These are phyloP conservation scores for Aspergillus ustus DNA, from an alignment of 2,329 filamentous ascomycete species.

Conservation along the genomic window DNA sequence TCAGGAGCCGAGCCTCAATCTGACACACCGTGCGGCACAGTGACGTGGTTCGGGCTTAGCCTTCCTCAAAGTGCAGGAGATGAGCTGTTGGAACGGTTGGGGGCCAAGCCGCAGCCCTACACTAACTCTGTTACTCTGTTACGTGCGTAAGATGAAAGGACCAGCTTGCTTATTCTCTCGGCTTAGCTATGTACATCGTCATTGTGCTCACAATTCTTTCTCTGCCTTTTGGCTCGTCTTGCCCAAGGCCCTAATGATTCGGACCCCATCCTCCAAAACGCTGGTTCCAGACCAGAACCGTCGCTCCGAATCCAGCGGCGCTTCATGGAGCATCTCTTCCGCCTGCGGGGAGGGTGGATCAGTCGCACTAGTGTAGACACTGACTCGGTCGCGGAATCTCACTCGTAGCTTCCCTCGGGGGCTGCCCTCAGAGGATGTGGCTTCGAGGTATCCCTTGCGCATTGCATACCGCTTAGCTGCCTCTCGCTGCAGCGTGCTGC, in stretches of 20 bases:
- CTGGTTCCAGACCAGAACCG: constrained; percentile 60
- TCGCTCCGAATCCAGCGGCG: constrained; percentile 47
- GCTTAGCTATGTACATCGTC: background rate
- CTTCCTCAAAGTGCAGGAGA: background rate
- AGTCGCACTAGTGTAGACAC: constrained; percentile 33
- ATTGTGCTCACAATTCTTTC: constrained; percentile 1
- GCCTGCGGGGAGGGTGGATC: constrained; percentile 27
- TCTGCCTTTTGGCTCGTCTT: background rate
- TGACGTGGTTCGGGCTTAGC: background rate
- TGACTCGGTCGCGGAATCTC: constrained; percentile 40
- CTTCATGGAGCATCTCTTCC: constrained; percentile 32
- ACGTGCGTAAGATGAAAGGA: too few relatives aligned
- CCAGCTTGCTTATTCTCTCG: background rate
- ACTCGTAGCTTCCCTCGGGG: constrained; percentile 31
- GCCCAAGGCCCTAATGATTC: constrained; percentile 53
- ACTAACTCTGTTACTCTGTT: background rate
- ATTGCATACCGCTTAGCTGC: constrained; percentile 76
- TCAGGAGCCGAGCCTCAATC: background rate
- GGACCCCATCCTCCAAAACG: constrained; percentile 55
- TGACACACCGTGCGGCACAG: background rate
- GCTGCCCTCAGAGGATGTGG: constrained; percentile 10
- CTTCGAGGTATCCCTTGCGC: constrained; percentile 71
- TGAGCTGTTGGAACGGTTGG: background rate
- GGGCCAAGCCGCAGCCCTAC: background rate
- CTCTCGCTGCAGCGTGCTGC: constrained; percentile 80